Conservation (phyloP, 2,329 filamentous ascomycete species). For the Cladophialophora yegresii region DNA sequence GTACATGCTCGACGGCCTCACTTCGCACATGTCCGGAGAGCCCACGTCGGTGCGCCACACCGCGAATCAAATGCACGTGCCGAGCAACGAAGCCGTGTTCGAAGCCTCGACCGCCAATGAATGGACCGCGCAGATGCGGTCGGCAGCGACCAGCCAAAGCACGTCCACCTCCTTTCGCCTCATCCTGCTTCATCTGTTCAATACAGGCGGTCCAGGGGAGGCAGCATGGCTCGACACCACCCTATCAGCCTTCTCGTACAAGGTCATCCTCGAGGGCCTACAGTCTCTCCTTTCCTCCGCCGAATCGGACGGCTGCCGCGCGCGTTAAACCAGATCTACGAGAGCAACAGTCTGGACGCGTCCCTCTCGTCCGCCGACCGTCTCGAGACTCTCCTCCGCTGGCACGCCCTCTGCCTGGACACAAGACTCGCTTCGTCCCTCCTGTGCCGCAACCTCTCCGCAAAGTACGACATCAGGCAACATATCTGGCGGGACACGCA, state of each 20-base stretch:
- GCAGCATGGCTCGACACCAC: constrained; percentile 41
- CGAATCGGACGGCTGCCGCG: constrained; percentile 44
- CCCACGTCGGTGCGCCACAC: constrained; percentile 48
- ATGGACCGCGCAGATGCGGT: constrained; percentile 42
- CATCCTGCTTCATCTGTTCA: constrained; percentile 47
- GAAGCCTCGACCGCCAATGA: constrained; percentile 46
- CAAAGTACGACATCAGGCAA: constrained; percentile 45
- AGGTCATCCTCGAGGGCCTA: constrained; percentile 49
- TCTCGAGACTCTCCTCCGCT: constrained; percentile 48
- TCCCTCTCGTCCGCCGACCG: constrained; percentile 44
- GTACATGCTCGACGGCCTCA: constrained; percentile 50
- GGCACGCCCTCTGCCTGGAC: constrained; percentile 51
- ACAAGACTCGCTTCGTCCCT: constrained; percentile 46
- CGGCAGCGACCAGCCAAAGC: constrained; percentile 36
- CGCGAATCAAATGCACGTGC: constrained; percentile 46
- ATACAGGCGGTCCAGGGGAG: constrained; percentile 35
- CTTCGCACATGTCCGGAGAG: constrained; percentile 50
- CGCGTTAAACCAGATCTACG: constrained; percentile 46
- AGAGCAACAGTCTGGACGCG: constrained; percentile 44
- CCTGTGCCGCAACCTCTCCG: constrained; percentile 46
- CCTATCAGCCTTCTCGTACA: constrained; percentile 47
- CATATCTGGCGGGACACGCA: constrained; percentile 42
- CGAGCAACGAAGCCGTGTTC: constrained; percentile 47
- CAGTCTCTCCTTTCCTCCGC: constrained; percentile 48
- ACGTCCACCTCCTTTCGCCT: constrained; percentile 46